Evolutionary conservation across 2,329 filamentous ascomycete species (phyloP), one percentile per base, ranked within the genome.

Genomic region (Xylaria sp.): DNA sequence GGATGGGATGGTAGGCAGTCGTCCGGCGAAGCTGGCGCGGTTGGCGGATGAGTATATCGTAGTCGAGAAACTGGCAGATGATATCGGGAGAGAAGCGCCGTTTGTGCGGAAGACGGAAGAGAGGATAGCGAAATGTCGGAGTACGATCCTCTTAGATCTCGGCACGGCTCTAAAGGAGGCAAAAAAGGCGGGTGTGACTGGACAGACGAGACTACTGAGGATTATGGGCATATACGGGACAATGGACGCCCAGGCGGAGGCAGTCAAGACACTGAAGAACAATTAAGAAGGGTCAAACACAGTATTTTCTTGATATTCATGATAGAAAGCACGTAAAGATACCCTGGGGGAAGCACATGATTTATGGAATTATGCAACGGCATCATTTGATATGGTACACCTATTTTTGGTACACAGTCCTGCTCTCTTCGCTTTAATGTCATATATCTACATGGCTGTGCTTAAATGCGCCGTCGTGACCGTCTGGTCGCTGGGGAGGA

Each of bases 401-500:
- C 48, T 48, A 29, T 48, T n/a, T n/a, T n/a, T n/a, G 4, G 29
- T 52, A 45, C 29, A 46, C 19, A 39, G 42, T 42, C 17, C 24
- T 56, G 39, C 17, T 40, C 45, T n/a, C 43, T 21, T 24, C 21
- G 29, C 21, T 41, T 48, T 41, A 8, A 39, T 48, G 38, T 50
- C 39, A 6, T n/a, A 48, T 56, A 57, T 63, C 75, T 80, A 83
- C 78, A 84, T 85, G 56, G 78, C 75, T 19, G 76, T 77, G 48
- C 78, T 74, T 63, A 88, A 66, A 57, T 82, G 74, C 42, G 75
- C 78, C 21, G 80, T 75, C 41, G 78, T 76, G 44, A 88, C 71
- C 45, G 74, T 76, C 56, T 84, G 84, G 55, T 84, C 80, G 4
- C 81, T 78, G 48, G 87, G 79, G 65, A 76, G 85, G 71, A 94